Evolutionary conservation across 257 asterid species (phyloP).

Genomic region (Solanum etuberosum): DNA sequence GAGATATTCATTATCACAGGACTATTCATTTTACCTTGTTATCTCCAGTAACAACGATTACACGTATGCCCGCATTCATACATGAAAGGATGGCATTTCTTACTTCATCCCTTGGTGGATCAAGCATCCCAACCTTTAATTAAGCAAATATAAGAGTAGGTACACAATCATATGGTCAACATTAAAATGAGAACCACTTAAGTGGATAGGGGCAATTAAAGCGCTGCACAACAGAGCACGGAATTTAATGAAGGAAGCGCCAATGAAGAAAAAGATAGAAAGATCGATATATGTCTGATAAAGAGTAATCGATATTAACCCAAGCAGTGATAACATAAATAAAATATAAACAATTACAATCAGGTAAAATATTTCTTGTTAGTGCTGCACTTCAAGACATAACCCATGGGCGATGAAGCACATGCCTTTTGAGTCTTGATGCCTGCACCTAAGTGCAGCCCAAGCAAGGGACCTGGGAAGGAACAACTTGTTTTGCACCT

Average conservation of each 20-base stretch:
- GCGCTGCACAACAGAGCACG: not conserved
- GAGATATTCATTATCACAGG: not conserved
- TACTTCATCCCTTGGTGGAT: constrained; percentile 99
- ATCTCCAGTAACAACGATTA: constrained; percentile 96
- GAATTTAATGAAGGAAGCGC: not conserved
- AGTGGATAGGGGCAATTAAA: not conserved
- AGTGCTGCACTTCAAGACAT: not conserved
- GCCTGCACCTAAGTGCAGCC: not conserved
- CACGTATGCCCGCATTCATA: constrained; percentile 99
- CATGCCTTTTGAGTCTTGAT: not conserved
- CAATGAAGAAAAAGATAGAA: not conserved
- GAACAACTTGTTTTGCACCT: not conserved
- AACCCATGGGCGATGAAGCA: not conserved
- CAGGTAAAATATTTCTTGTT: not conserved
- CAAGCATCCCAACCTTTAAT: constrained; percentile 96
- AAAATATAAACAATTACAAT: not conserved
- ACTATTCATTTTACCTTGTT: constrained; percentile 55
- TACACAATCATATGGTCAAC: not conserved
- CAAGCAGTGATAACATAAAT: not conserved
- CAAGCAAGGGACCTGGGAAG: not conserved
- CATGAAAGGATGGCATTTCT: constrained; percentile 85
- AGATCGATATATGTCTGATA: not conserved
- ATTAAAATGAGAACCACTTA: not conserved
- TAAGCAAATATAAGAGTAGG: constrained; percentile 2
- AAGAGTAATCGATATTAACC: not conserved